A percentile compares a stretch with the other conserved stretches of the same genome.
These are phyloP conservation scores for Echium plantagineum DNA, from an alignment of 257 asterid species.

Conservation along the genomic window DNA sequence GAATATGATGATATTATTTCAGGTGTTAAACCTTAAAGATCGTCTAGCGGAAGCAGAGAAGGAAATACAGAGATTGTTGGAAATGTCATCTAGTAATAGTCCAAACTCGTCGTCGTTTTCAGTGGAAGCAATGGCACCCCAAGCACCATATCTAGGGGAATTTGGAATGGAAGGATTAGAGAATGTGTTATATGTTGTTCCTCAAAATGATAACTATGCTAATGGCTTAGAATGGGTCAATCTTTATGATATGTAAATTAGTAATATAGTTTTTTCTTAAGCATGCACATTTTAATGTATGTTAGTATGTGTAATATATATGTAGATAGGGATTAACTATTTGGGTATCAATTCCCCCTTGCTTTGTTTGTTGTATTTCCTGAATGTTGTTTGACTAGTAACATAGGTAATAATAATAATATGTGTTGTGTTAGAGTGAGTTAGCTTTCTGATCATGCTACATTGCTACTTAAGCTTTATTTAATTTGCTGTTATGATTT, in stretches of 20 bases:
- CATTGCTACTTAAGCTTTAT: too few species aligned
- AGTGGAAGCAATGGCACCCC: conserved; percentile 13
- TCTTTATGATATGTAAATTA: conserved; percentile 11
- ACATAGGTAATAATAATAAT: neutral
- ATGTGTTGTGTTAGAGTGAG: too few species aligned
- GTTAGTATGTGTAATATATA: too few species aligned
- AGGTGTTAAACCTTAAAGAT: conserved; percentile 42
- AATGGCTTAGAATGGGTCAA: conserved; percentile 24
- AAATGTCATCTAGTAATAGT: conserved; percentile 33
- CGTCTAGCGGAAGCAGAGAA: conserved; percentile 42
- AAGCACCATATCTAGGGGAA: conserved; percentile 36
- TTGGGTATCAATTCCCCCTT: conserved; percentile 12
- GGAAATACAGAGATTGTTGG: conserved; percentile 37
- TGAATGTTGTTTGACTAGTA: conserved; percentile 9
- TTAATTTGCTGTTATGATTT: too few species aligned
- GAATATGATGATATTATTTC: neutral
- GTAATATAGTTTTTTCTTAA: neutral
- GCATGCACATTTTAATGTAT: too few species aligned
- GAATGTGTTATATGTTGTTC: conserved; percentile 24
- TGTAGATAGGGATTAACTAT: conserved; percentile 13
- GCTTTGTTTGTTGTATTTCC: conserved; percentile 12
- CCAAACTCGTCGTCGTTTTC: conserved; percentile 42
- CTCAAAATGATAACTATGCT: conserved; percentile 12
- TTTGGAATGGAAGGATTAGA: conserved; percentile 37
- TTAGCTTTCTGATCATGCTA: too few species aligned